These are phyloP conservation scores for Boletellus sp. DNA, from an alignment of 768 basidiomycete genomes.

Conservation along the genomic window DNA sequence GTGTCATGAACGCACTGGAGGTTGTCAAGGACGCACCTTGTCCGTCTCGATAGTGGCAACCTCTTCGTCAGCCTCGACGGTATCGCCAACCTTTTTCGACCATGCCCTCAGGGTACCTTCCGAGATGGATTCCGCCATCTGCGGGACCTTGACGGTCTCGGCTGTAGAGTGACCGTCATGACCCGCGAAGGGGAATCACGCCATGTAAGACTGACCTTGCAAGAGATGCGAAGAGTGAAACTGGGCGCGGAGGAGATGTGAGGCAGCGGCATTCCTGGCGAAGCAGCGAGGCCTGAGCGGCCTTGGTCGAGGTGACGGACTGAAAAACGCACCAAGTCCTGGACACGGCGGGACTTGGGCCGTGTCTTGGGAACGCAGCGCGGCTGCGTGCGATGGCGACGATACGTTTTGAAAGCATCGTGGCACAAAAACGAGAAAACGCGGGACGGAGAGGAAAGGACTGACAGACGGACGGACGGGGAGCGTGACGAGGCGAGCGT, in stretches of 20 bases:
- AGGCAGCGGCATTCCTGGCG: conserved; percentile 44
- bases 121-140: conserved; percentile 98
- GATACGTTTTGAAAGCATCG: conserved; percentile 70
- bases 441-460: background rate
- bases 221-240: conserved; percentile 71
- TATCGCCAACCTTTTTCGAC: conserved; percentile 91
- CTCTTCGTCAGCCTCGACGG: conserved; percentile 90
- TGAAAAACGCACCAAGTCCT: conserved; percentile 45
- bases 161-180: conserved; percentile 39
- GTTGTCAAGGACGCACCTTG: conserved; percentile 55
- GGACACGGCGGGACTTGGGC: conserved; percentile 34
- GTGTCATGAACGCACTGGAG: background rate
- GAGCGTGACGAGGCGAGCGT: no score
- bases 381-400: conserved; percentile 63
- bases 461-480: no score
- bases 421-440: background rate
- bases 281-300: conserved; percentile 4
- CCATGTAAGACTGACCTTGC: conserved; percentile 49
- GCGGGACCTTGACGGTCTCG: conserved; percentile 91
- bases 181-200: conserved; percentile 8
- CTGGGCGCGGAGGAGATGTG: conserved; percentile 49
- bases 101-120: conserved; percentile 96
- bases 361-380: conserved; percentile 39
- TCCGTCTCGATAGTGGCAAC: conserved; percentile 98
- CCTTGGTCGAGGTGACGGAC: background rate